Evolutionary conservation across 1,284 basidiomycete species (phyloP), one percentile per base, ranked within the genome.

Genomic region (Pseudomicrostroma phylloplanum): DNA sequence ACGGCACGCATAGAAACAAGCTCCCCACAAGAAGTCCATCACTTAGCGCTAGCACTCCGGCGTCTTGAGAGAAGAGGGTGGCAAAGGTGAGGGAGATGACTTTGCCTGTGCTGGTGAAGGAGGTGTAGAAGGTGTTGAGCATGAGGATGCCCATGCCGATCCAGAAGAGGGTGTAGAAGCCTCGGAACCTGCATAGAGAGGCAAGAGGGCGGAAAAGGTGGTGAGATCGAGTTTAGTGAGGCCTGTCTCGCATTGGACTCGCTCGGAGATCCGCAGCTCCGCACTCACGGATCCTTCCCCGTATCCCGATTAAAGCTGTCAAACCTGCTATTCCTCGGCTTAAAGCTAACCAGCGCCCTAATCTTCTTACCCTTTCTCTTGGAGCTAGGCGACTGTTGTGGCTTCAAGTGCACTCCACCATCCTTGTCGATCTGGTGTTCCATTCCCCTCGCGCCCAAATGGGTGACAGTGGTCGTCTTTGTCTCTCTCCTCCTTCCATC

Each of bases 1-100:
- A 92, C 0, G 89, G 89, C 0, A 97, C 90, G 62, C 83, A 84
- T 23, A 96, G 72, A 15, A 84, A 86, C 15, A 91, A 92, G 69
- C 85, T 84, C 7, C 84, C 80, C 11, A 96, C 88, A 64, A 98
- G 86, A 30, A 90, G 83, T 1, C 83, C 87, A 73, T 98, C 94
- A 54, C 88, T 89, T 25, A 94, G 72, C 0, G 91, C 92, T 13
- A 98, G 85, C 0, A 87, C 88, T 56, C 89, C 78, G 1, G 87
- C 91, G 78, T 98, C 90, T 63, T 87, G 84, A 0, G 91, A 92
- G 80, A 99, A 90, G 82, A 94, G 86, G 46, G 85, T 83, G 1
- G 90, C 91, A 74, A 98, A 96, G 12, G 83, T 85, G 66, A 91
- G 82, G 61, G 89, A 70, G 46, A 96, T 84, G 0, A 91, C 84